A percentile compares a stretch with the other conserved stretches of the same genome.
Evolutionary conservation across 495 filamentous ascomycete species (phyloP).

Genomic region (Staphylotrichum tortipilum): DNA sequence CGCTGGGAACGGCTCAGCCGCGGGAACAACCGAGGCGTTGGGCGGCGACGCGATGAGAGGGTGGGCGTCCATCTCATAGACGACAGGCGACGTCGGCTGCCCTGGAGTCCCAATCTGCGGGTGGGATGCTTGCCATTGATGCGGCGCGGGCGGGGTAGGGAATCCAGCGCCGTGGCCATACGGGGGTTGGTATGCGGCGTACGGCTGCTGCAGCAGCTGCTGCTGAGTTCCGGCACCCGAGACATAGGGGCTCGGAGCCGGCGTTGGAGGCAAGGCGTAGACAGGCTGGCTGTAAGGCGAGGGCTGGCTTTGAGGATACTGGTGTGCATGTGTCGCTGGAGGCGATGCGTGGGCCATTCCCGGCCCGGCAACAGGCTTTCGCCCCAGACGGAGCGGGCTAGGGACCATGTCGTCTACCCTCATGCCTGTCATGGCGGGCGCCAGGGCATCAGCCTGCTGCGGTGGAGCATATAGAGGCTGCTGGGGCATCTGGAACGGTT

Average conservation of each 20-base stretch:
- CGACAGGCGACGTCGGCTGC: neutral
- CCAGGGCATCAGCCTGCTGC: neutral
- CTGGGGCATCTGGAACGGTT: neutral
- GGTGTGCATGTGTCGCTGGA: neutral
- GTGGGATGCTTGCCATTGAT: neutral
- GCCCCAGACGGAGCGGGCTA: neutral
- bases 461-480: constrained; percentile 1
- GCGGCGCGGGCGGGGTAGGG: neutral
- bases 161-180: neutral
- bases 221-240: neutral
- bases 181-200: neutral
- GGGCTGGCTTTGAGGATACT: neutral
- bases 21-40: too few relatives aligned
- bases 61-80: constrained; percentile 1
- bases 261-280: neutral
- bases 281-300: neutral
- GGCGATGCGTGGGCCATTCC: neutral
- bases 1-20: neutral
- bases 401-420: neutral
- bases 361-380: neutral
- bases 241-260: neutral
- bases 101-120: neutral
- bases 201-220: neutral
- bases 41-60: neutral
- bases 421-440: neutral